Conservation (phyloP, 306 rosid genomes). For the Quercus gilva region DNA sequence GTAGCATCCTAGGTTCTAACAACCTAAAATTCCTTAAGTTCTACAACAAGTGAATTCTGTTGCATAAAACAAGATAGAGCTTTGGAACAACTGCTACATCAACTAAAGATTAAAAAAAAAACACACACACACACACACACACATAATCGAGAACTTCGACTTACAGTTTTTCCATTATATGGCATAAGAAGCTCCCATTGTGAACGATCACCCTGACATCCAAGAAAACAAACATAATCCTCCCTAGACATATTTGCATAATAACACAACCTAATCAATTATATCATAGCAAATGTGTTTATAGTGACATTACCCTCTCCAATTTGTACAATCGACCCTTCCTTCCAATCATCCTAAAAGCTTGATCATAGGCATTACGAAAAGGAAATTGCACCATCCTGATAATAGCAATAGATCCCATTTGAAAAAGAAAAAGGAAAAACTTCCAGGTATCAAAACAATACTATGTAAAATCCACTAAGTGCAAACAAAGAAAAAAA, state of each 20-base stretch:
- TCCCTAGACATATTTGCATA: not conserved
- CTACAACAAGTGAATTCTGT: not conserved
- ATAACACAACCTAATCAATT: not conserved
- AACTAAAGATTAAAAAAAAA: not conserved
- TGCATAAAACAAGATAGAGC: not conserved
- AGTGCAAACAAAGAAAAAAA: not conserved
- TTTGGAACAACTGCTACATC: not conserved
- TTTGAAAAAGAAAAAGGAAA: not conserved
- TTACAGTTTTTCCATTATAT: conserved; percentile 75
- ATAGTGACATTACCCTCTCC: conserved; percentile 62
- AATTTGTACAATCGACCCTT: conserved; percentile 50
- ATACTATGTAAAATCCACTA: not conserved
- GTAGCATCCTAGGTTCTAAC: not conserved
- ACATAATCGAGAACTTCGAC: conserved; percentile 22
- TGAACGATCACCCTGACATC: conserved; percentile 46
- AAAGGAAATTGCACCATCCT: conserved; percentile 77
- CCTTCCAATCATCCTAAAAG: conserved; percentile 23
- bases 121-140: not conserved
- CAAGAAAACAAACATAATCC: conserved; percentile 21
- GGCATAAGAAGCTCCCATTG: conserved; percentile 62
- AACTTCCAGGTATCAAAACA: conserved; percentile 2
- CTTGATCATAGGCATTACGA: conserved; percentile 30
- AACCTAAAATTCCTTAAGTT: not conserved
- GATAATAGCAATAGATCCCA: conserved; percentile 27
- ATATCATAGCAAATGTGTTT: conserved; percentile 1